A percentile compares a stretch with the other conserved stretches of the same genome.
These are phyloP conservation scores for Cardiospermum halicacabum DNA, from an alignment of 345 rosid species.

Conservation along the genomic window DNA sequence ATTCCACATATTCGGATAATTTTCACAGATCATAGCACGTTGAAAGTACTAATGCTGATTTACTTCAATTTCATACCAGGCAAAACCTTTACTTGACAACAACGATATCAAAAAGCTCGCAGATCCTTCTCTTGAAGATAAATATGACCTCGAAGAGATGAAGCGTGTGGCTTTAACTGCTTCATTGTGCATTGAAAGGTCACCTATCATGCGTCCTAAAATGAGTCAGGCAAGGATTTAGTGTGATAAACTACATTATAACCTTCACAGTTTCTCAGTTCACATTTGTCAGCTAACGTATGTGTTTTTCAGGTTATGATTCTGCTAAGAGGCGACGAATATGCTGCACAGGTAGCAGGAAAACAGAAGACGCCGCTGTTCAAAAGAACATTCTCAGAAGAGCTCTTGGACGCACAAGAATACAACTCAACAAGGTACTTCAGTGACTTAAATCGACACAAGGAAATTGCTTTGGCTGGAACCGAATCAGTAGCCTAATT, in stretches of 20 bases:
- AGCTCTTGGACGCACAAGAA: constrained; percentile 55
- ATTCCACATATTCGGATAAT: neutral
- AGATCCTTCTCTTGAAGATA: constrained; percentile 57
- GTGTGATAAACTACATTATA: neutral
- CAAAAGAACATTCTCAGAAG: constrained; percentile 72
- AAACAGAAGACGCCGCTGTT: constrained; percentile 22
- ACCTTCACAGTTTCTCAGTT: neutral
- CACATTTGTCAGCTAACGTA: neutral
- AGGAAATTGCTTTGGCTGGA: constrained; percentile 61
- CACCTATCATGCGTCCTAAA: constrained; percentile 77
- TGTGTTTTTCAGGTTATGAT: constrained; percentile 52
- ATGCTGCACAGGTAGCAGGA: constrained; percentile 23
- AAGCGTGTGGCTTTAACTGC: constrained; percentile 63
- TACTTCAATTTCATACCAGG: constrained; percentile 32
- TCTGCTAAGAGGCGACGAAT: constrained; percentile 58
- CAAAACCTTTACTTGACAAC: constrained; percentile 71
- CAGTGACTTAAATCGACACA: constrained; percentile 45
- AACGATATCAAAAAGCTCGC: constrained; percentile 42
- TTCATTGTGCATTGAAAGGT: constrained; percentile 72
- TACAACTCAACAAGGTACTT: constrained; percentile 72
- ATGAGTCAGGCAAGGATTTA: constrained; percentile 68
- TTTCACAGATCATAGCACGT: neutral
- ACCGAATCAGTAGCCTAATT: constrained; percentile 4
- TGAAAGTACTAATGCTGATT: neutral
- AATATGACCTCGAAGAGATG: constrained; percentile 63